Evolutionary conservation across 129 eudicot genomes (phyloP), one percentile per base, ranked within the genome.

Genomic region (Arctium minus): DNA sequence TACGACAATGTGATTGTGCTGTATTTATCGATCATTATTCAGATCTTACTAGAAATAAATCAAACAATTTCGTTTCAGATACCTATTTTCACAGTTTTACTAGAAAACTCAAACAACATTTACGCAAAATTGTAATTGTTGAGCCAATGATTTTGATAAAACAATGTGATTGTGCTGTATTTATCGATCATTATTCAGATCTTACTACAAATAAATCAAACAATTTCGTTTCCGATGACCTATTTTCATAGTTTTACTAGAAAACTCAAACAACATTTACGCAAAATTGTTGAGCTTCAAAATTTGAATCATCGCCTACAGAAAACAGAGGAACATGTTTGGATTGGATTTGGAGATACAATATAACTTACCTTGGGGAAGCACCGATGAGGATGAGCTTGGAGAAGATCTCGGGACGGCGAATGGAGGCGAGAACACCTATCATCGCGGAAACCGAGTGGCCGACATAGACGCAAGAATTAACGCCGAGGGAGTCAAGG

Each of bases 371-470:
- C 89, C 90, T 88, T 2, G 90, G 88, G 13, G 90, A 88, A 48
- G 90, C 88, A 9, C 84, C 83, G 44, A 88, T 78, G 48, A 78
- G 83, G 81, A 88, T 74, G 82, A 88, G 86, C 69, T 88, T 88
- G 17, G 83, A 53, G 78, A 88, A 85, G 22, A 82, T 68, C 4
- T 70, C 56, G 1, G 83, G 89, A 10, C 87, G 86, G 44, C 81
- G 86, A 53, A 88, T 76, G 74, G 91, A 79, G 46, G 89, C 87
- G 8, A 88, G 76, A 68, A 75, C 27, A 0, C 86, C 89, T 44
- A 80, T 76, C 87, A 85, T 82, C 4, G 89, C 83, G 39, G 91
- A 82, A 17, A 85, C 44, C 8, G 91, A 85, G 72, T 85, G 91
- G 37, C 86, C 91, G 39, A 88, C 91, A 31, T 70, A 88, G 29